These are phyloP conservation scores for Aspergillus ellipticus DNA, from an alignment of 495 filamentous ascomycete genomes.

Conservation along the genomic window DNA sequence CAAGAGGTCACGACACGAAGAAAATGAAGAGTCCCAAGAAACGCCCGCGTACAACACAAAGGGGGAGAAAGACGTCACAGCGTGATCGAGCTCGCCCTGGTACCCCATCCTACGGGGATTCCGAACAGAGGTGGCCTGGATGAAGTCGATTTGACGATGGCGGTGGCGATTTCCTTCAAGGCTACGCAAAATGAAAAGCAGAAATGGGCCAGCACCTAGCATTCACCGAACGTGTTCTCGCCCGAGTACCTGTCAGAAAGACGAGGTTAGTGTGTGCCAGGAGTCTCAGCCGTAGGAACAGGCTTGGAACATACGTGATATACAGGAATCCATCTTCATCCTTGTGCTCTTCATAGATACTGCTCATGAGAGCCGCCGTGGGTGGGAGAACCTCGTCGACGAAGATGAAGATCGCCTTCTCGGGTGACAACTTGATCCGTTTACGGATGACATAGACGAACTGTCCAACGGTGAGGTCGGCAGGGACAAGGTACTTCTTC, in stretches of 20 bases:
- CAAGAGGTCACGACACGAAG: constrained; percentile 11
- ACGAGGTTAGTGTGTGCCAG: constrained; percentile 25
- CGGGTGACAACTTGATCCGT: constrained; percentile 98
- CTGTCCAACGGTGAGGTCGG: constrained; percentile 97
- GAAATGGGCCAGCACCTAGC: constrained; percentile 24
- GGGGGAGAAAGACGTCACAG: constrained; percentile 6
- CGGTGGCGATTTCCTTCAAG: background rate
- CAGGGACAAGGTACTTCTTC: constrained; percentile 99
- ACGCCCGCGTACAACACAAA: constrained; percentile 23
- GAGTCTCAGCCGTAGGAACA: background rate
- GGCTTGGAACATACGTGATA: constrained; percentile 48
- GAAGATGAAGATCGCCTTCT: constrained; percentile 99
- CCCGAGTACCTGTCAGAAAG: constrained; percentile 77
- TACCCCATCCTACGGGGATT: constrained; percentile 11
- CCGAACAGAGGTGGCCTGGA: background rate
- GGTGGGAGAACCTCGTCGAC: constrained; percentile 97
- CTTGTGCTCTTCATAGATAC: constrained; percentile 99
- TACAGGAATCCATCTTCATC: constrained; percentile 57
- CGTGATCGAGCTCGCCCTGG: constrained; percentile 11
- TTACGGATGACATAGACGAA: constrained; percentile 99
- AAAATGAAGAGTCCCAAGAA: constrained; percentile 16
- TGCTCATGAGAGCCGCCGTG: constrained; percentile 97
- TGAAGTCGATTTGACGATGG: constrained; percentile 11
- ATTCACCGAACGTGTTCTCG: constrained; percentile 95
- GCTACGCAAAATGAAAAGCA: constrained; percentile 2